Evolutionary conservation across 257 asterid species (phyloP).

Genomic region (Lithospermum erythrorhizon): DNA sequence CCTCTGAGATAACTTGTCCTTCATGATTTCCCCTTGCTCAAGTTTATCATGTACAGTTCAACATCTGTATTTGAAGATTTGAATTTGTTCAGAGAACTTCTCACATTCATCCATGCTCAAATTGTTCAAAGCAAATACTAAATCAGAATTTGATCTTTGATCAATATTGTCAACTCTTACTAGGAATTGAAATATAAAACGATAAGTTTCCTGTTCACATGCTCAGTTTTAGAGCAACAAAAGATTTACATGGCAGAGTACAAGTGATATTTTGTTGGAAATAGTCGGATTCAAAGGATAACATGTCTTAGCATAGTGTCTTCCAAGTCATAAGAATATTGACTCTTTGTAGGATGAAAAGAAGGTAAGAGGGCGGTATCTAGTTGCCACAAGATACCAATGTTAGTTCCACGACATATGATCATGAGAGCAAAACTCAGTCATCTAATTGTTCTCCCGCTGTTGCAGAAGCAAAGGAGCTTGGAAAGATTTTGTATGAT

Average conservation of each 20-base stretch:
- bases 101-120: background rate
- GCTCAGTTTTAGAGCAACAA: background rate
- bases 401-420: constrained; percentile 8
- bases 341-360: background rate
- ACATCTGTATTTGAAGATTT: background rate
- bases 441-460: constrained; percentile 14
- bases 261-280: background rate
- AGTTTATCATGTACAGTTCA: background rate
- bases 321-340: background rate
- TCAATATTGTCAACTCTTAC: background rate
- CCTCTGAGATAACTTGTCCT: background rate
- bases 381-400: constrained; percentile 2
- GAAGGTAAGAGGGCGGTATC: background rate
- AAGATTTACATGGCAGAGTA: background rate
- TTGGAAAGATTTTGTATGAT: background rate
- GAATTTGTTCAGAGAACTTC: background rate
- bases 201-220: no score
- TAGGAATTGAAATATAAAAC: no score
- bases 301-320: background rate
- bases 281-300: background rate
- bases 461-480: constrained; percentile 15
- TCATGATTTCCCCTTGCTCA: background rate
- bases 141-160: no score
- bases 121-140: background rate
- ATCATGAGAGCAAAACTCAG: constrained; percentile 4